Evolutionary conservation across 805 yeast genomes (phyloP).

Genomic region (Candida michaelii): DNA sequence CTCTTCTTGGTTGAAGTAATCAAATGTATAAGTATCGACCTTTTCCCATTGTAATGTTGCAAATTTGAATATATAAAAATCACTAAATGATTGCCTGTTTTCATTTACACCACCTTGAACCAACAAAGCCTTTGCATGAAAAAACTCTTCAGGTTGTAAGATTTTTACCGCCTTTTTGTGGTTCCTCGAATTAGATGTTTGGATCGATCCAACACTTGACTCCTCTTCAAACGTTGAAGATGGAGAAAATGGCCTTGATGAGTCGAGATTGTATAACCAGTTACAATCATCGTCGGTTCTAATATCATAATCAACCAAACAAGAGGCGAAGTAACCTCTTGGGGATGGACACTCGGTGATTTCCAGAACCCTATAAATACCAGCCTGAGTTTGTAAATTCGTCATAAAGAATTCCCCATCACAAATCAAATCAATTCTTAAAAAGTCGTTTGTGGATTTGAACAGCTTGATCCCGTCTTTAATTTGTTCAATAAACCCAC

Average conservation of each 20-base stretch:
- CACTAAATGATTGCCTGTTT: conserved; percentile 27
- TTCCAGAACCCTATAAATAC: conserved; percentile 15
- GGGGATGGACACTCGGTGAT: conserved; percentile 30
- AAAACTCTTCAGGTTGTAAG: conserved; percentile 19
- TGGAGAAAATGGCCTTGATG: conserved; percentile 13
- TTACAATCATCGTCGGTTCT: conserved; percentile 21
- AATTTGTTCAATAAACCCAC: conserved; percentile 29
- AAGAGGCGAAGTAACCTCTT: conserved; percentile 39
- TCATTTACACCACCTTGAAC: conserved; percentile 44
- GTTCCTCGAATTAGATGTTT: conserved; percentile 13
- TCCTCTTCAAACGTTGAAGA: conserved; percentile 15
- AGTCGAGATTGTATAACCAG: conserved; percentile 8
- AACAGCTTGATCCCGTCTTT: conserved; percentile 22
- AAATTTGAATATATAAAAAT: conserved; percentile 34
- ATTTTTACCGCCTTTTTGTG: conserved; percentile 3
- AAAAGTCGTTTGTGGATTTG: conserved; percentile 32
- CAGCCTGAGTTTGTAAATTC: conserved; percentile 17
- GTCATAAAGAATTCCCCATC: conserved; percentile 13
- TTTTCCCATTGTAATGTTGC: conserved; percentile 34
- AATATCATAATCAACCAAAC: conserved; percentile 25
- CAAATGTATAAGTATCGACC: conserved; percentile 33
- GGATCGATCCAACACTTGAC: conserved; percentile 13
- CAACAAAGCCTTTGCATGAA: conserved; percentile 29
- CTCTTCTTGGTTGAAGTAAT: conserved; percentile 32
- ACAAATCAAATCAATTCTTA: conserved; percentile 33